Percentiles rank a stretch among this genome's conserved stretches.
phyloP scores from a whole-genome alignment of 495 filamentous ascomycete species.

The Penicillium taxi region DNA sequence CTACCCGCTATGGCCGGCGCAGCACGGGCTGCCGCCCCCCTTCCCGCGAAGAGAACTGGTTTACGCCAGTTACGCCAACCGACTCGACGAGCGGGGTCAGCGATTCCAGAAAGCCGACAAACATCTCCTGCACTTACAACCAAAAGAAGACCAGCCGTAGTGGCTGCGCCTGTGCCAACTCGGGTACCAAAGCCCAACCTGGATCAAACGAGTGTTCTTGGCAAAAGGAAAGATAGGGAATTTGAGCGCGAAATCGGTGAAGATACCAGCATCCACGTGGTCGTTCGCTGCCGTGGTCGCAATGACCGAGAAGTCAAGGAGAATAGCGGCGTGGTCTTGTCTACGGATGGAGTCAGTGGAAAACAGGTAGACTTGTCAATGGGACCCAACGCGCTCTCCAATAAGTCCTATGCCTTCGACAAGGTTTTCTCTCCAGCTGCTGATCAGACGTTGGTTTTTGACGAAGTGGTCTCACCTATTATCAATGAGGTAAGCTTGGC shows the following conservation, averaged over 20 bases:
- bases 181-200: constrained; percentile 33
- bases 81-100: constrained; percentile 28
- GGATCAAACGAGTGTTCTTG: constrained; percentile 37
- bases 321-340: constrained; percentile 85
- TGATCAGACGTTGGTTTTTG: constrained; percentile 85
- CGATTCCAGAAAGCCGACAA: constrained; percentile 35
- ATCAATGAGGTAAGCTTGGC: constrained; percentile 67
- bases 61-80: constrained; percentile 56
- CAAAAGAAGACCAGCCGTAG: constrained; percentile 9
- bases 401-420: constrained; percentile 95
- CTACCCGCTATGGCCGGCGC: constrained; percentile 44
- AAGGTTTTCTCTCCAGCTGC: constrained; percentile 94
- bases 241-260: constrained; percentile 64
- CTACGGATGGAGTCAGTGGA: constrained; percentile 78
- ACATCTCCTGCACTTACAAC: constrained; percentile 59
- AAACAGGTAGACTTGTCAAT: constrained; percentile 79
- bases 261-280: constrained; percentile 95
- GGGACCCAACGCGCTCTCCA: constrained; percentile 84
- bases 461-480: constrained; percentile 87
- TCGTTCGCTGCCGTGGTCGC: constrained; percentile 86
- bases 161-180: constrained; percentile 37
- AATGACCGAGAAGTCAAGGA: constrained; percentile 87
- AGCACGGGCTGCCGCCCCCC: constrained; percentile 43
- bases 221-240: constrained; percentile 76
- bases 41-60: constrained; percentile 45